Evolutionary conservation across 2,329 filamentous ascomycete genomes (phyloP).

Genomic region (Thermothelomyces thermophilus): DNA sequence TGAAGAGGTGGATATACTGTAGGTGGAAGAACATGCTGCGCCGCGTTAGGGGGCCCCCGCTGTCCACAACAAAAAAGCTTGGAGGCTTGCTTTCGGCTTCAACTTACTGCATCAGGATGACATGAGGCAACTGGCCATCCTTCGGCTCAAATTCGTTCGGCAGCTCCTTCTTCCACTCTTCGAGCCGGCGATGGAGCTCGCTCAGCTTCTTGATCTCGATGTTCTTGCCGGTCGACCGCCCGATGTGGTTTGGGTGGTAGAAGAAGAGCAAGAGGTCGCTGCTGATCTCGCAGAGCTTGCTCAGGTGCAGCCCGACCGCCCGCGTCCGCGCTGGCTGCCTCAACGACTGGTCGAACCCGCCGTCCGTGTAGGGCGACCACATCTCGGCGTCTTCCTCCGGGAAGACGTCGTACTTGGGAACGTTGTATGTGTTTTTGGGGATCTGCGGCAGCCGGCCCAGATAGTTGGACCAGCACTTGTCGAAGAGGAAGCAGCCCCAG

Average conservation of each 20-base stretch:
- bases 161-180: slow-evolving; percentile 79
- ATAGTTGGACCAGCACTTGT: slow-evolving; percentile 99
- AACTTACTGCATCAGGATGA: slow-evolving; percentile 78
- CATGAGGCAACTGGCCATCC: slow-evolving; percentile 82
- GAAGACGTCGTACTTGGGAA: slow-evolving; percentile 85
- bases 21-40: slow-evolving; percentile 94
- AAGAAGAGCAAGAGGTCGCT: slow-evolving; percentile 84
- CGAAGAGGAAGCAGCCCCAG: slow-evolving; percentile 97
- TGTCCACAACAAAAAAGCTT: too few species aligned
- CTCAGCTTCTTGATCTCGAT: slow-evolving; percentile 86
- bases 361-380: slow-evolving; percentile 87
- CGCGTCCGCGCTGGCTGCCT: slow-evolving; percentile 78
- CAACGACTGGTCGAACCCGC: slow-evolving; percentile 63
- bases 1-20: slow-evolving; percentile 90
- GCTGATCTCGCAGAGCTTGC: slow-evolving; percentile 84
- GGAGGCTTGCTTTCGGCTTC: too few species aligned
- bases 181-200: slow-evolving; percentile 81
- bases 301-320: slow-evolving; percentile 74
- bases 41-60: too few species aligned
- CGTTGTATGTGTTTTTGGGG: slow-evolving; percentile 69
- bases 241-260: slow-evolving; percentile 71
- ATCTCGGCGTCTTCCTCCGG: slow-evolving; percentile 76
- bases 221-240: slow-evolving; percentile 63
- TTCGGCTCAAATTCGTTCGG: slow-evolving; percentile 83
- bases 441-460: slow-evolving; percentile 85